Evolutionary conservation across 768 basidiomycete genomes (phyloP).

Genomic region (Suillus placidus): DNA sequence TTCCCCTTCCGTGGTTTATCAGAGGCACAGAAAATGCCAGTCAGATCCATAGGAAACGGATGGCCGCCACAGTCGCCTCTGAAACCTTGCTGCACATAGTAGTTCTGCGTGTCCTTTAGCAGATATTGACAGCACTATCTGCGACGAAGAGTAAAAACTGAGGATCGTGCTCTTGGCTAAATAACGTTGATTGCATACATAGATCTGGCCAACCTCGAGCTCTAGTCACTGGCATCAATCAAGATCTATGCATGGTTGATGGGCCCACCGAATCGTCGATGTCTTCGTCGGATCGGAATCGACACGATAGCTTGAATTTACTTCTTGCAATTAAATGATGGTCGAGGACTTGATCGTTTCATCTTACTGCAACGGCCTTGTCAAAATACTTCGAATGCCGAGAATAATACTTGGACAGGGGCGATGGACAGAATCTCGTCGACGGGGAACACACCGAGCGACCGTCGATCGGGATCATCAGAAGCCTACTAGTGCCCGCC

Average conservation of each 20-base stretch:
- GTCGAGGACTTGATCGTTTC: background rate
- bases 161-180: background rate
- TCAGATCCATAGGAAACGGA: conserved; percentile 1
- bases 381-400: background rate
- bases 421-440: background rate
- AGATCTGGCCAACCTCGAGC: background rate
- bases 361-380: background rate
- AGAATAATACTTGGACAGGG: background rate
- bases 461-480: background rate
- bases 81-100: background rate
- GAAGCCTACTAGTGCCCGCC: background rate
- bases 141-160: background rate
- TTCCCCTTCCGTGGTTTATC: background rate
- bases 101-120: background rate
- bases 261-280: background rate
- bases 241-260: background rate
- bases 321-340: conserved; percentile 2
- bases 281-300: conserved; percentile 3
- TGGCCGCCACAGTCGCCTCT: background rate
- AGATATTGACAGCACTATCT: background rate
- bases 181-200: background rate
- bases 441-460: background rate
- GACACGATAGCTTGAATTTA: conserved; percentile 6
- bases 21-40: background rate
- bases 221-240: background rate